phyloP scores from a whole-genome alignment of 345 rosid genomes.

The sweet orange (Citrus sinensis) region DVS_A1.0 CM039162.1:26150501-26151000 shows the following conservation, averaged over 20 bases:
- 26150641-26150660: background rate
- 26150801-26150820: too few relatives aligned
- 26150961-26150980: too few relatives aligned
- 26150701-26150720: background rate
- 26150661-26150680: too few relatives aligned
- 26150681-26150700: too few relatives aligned
- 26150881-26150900: too few relatives aligned
- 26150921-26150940: too few relatives aligned
- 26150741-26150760: accelerated
- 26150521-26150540: background rate
- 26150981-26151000: background rate
- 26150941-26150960: too few relatives aligned
- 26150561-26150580: slow-evolving; percentile 27
- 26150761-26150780: too few relatives aligned
- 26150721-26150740: background rate
- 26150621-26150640: too few relatives aligned
- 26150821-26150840: accelerated
- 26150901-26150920: too few relatives aligned
- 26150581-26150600: slow-evolving; percentile 15
- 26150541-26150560: slow-evolving; percentile 34
- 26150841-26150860: too few relatives aligned
- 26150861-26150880: accelerated
- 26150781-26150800: background rate
- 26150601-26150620: background rate
- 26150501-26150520: background rate